Percentiles rank a stretch among this genome's conserved stretches.
phyloP scores from a whole-genome alignment of 2,329 filamentous ascomycete species.

The Talaromyces sp. region DNA sequence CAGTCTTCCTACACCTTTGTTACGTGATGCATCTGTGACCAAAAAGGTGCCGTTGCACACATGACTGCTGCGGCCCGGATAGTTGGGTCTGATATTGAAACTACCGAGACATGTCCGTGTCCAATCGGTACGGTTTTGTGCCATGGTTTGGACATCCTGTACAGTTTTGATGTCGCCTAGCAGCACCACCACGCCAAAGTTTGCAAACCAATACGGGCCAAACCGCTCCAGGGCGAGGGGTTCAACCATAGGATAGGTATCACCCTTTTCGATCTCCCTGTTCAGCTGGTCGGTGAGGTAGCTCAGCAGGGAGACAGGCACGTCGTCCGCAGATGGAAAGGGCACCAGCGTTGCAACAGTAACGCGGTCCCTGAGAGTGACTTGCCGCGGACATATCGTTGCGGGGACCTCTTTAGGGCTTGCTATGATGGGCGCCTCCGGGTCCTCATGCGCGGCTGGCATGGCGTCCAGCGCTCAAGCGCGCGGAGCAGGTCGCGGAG shows the following conservation, averaged over 20 bases:
- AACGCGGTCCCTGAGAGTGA: conserved; percentile 76
- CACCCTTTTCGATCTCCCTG: conserved; percentile 84
- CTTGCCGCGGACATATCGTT: conserved; percentile 66
- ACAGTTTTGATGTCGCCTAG: conserved; percentile 65
- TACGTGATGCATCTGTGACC: conserved; percentile 66
- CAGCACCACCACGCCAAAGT: conserved; percentile 83
- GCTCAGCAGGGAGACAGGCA: conserved; percentile 67
- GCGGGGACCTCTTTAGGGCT: conserved; percentile 51
- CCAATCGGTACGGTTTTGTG: conserved; percentile 63
- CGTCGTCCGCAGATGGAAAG: conserved; percentile 68
- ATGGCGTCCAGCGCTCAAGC: conserved; percentile 22
- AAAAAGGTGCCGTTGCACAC: conserved; percentile 74
- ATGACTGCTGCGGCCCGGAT: conserved; percentile 83
- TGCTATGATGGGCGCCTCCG: conserved; percentile 23
- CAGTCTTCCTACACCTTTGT: conserved; percentile 66
- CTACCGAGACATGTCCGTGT: conserved; percentile 75
- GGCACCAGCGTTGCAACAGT: conserved; percentile 80
- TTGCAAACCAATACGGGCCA: conserved; percentile 81
- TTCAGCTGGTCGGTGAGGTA: conserved; percentile 82
- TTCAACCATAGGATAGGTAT: conserved; percentile 85
- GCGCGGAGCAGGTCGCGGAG: conserved; percentile 27
- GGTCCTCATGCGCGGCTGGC: conserved; percentile 32
- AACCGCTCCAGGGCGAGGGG: conserved; percentile 69
- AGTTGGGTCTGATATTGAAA: conserved; percentile 93
- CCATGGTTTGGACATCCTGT: conserved; percentile 47